These are phyloP conservation scores for Emergomyces orientalis DNA, from an alignment of 2,329 filamentous ascomycete species.

Conservation along the genomic window DNA sequence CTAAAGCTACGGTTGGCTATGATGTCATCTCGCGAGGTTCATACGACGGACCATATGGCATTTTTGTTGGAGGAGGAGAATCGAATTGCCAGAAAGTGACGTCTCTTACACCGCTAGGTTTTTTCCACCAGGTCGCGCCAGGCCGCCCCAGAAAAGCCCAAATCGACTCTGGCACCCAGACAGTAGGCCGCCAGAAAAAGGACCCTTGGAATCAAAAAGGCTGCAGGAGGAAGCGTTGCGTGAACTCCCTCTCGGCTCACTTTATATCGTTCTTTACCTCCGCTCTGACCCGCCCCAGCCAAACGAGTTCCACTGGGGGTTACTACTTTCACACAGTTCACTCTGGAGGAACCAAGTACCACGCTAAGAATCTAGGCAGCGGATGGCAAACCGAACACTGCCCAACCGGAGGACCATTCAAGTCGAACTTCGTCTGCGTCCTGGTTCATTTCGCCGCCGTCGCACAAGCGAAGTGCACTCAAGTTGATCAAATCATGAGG, in stretches of 20 bases:
- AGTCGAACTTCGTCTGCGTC: slow-evolving; percentile 16
- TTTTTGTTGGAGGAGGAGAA: too few relatives aligned
- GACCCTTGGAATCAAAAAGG: slow-evolving; percentile 5
- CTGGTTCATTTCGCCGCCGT: slow-evolving; percentile 17
- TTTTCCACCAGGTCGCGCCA: neutral
- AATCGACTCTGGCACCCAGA: neutral
- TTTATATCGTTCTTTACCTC: slow-evolving; percentile 20
- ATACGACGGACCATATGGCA: too few relatives aligned
- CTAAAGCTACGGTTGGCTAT: too few relatives aligned
- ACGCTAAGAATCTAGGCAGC: slow-evolving; percentile 10
- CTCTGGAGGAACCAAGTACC: slow-evolving; percentile 11
- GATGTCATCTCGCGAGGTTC: too few relatives aligned
- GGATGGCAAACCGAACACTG: slow-evolving; percentile 16
- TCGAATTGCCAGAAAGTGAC: too few relatives aligned
- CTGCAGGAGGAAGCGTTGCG: slow-evolving; percentile 7
- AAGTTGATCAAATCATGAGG: slow-evolving; percentile 19
- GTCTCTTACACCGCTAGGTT: too few relatives aligned
- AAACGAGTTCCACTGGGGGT: slow-evolving; percentile 26
- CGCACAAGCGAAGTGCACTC: slow-evolving; percentile 9
- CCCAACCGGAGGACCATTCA: slow-evolving; percentile 9
- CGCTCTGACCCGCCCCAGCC: slow-evolving; percentile 19
- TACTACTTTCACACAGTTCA: slow-evolving; percentile 20
- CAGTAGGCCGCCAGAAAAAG: neutral
- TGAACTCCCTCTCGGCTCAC: slow-evolving; percentile 2
- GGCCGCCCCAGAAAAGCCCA: neutral